Percentiles rank a stretch among this genome's conserved stretches.
phyloP scores from a whole-genome alignment of 805 yeast species.

The Pichia scutulata region DNA sequence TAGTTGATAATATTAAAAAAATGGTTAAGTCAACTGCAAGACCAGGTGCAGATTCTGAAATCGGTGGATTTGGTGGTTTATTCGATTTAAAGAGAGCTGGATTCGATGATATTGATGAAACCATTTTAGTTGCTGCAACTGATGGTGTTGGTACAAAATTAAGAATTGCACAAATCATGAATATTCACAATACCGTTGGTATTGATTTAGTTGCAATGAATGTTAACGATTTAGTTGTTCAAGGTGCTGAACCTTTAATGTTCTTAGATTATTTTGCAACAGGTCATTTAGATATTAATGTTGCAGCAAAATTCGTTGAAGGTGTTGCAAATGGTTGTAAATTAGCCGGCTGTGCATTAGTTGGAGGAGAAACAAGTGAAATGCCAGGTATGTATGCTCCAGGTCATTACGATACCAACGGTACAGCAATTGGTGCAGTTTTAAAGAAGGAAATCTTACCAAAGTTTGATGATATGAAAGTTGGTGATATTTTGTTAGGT shows the following conservation, averaged over 20 bases:
- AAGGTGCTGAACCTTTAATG: constrained; percentile 96
- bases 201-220: constrained; percentile 98
- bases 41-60: constrained; percentile 94
- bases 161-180: constrained; percentile 83
- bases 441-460: constrained; percentile 70
- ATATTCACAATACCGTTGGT: constrained; percentile 95
- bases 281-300: constrained; percentile 75
- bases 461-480: constrained; percentile 51
- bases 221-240: constrained; percentile 94
- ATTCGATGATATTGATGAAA: constrained; percentile 59
- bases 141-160: constrained; percentile 99
- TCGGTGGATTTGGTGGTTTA: constrained; percentile 98
- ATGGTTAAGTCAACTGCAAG: constrained; percentile 89
- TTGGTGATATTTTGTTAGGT: constrained; percentile 81
- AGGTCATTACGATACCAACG: constrained; percentile 96
- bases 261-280: constrained; percentile 96
- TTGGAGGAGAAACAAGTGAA: constrained; percentile 98
- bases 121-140: constrained; percentile 92
- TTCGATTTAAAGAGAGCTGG: constrained; percentile 90
- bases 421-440: constrained; percentile 98
- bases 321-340: constrained; percentile 98
- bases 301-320: constrained; percentile 81
- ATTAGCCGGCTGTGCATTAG: constrained; percentile 92
- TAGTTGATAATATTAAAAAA: constrained; percentile 85
- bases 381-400: constrained; percentile 98